Percentiles rank a stretch among this genome's conserved stretches.
Conservation (phyloP, 345 rosid genomes). For the Capsella bursapastoris region DNA sequence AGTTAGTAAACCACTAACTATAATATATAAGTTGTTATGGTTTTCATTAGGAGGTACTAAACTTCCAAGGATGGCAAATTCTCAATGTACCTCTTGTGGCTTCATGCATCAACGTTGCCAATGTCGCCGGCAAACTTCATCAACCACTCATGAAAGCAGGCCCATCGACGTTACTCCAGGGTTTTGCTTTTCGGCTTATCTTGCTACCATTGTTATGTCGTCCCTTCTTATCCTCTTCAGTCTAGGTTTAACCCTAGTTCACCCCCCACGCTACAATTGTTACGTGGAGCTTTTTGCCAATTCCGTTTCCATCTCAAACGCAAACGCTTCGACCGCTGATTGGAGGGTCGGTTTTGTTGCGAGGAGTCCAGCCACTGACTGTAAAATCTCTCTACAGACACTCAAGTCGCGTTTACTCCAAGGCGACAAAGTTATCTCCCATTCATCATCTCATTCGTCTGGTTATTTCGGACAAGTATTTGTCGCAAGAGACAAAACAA, state of each 20-base stretch:
- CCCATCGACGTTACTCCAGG: not conserved
- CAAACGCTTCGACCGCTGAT: conserved; percentile 25
- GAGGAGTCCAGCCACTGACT: conserved; percentile 18
- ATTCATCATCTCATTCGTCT: not conserved
- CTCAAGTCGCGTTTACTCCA: conserved; percentile 24
- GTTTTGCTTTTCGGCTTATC: not conserved
- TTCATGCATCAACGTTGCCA: conserved; percentile 4
- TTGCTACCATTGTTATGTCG: not conserved
- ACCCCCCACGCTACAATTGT: not conserved
- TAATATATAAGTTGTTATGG: not conserved
- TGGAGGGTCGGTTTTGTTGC: conserved; percentile 25
- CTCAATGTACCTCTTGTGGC: conserved; percentile 28
- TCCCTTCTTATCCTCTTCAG: not conserved
- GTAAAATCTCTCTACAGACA: conserved; percentile 11
- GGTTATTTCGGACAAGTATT: not conserved
- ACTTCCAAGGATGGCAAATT: conserved; percentile 2
- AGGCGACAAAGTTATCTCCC: conserved; percentile 26
- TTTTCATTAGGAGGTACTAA: not conserved
- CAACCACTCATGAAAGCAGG: not conserved
- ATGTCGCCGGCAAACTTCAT: conserved; percentile 6
- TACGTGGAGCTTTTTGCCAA: conserved; percentile 29
- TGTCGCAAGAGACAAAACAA: not conserved
- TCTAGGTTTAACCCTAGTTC: too few relatives aligned
- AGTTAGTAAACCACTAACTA: too few relatives aligned
- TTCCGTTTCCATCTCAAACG: conserved; percentile 30